These are phyloP conservation scores for Serendipita vermifera DNA, from an alignment of 768 basidiomycete species.

Conservation along the genomic window DNA sequence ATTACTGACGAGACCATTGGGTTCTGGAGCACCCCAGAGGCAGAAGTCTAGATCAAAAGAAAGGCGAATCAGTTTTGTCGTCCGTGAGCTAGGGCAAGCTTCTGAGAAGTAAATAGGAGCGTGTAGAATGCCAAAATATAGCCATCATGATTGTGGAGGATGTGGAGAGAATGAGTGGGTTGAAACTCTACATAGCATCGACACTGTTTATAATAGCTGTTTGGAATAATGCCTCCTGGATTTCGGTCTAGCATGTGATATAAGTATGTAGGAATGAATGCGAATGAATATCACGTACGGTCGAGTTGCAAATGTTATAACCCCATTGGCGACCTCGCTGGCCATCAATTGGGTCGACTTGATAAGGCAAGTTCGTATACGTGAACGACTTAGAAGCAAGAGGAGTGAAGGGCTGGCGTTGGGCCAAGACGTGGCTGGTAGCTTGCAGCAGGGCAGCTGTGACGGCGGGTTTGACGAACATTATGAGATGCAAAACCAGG, in stretches of 20 bases:
- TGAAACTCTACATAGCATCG: background rate
- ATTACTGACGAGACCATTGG: constrained; percentile 16
- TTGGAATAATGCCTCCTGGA: background rate
- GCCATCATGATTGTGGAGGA: too few species aligned
- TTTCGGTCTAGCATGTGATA: too few species aligned
- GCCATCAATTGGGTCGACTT: constrained; percentile 24
- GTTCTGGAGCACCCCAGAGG: constrained; percentile 13
- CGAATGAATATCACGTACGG: constrained; percentile 17
- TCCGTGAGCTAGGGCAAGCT: too few species aligned
- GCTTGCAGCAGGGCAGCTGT: too few species aligned
- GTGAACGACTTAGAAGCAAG: constrained; percentile 5
- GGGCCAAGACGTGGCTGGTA: background rate
- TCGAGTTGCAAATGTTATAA: constrained; percentile 55
- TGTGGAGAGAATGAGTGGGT: too few species aligned
- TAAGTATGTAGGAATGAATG: too few species aligned
- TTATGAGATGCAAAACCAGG: too few species aligned
- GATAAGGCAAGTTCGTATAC: constrained; percentile 17
- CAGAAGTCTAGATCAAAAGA: constrained; percentile 15
- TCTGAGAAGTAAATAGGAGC: too few species aligned
- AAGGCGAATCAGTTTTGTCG: too few species aligned
- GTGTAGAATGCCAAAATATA: too few species aligned
- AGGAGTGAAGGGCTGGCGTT: background rate
- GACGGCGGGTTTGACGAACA: too few species aligned
- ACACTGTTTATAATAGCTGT: background rate
- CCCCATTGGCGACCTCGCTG: constrained; percentile 49